A percentile compares a stretch with the other conserved stretches of the same genome.
These are phyloP conservation scores for Sporothrix variecibatus DNA, from an alignment of 2,329 filamentous ascomycete species.

Conservation along the genomic window DNA sequence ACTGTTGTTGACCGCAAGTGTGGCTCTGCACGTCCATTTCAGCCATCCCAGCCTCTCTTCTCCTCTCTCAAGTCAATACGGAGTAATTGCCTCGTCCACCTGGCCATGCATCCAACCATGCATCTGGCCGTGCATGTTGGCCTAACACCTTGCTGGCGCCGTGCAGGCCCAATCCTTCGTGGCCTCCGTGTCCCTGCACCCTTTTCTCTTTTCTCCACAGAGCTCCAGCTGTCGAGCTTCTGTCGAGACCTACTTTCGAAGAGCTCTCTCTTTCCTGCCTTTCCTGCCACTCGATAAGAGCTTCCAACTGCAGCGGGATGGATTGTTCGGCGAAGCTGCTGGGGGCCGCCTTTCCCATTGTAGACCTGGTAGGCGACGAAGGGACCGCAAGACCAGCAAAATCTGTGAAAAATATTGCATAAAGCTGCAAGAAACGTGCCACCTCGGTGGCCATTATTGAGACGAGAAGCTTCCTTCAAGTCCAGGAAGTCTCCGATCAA, in stretches of 20 bases:
- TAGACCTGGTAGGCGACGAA: not conserved
- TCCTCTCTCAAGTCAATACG: not conserved
- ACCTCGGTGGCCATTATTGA: not conserved
- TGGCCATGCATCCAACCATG: not conserved
- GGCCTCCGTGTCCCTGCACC: not conserved
- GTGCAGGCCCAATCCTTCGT: not conserved
- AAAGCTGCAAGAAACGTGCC: not conserved
- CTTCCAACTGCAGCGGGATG: not conserved
- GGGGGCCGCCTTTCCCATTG: slow-evolving; percentile 2
- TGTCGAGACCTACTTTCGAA: not conserved
- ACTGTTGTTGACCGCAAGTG: slow-evolving; percentile 1
- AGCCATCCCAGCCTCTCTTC: not conserved
- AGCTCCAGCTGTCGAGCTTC: not conserved
- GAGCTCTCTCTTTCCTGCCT: not conserved
- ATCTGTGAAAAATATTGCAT: not conserved
- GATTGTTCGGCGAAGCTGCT: not conserved
- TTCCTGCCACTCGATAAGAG: not conserved
- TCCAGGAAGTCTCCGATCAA: not conserved
- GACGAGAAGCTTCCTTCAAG: not conserved
- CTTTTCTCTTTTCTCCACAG: not conserved
- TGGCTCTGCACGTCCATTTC: not conserved
- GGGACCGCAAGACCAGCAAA: not conserved
- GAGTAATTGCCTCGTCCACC: slow-evolving; percentile 5
- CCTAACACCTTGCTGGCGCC: slow-evolving; percentile 5
- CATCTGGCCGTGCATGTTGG: not conserved